phyloP scores from a whole-genome alignment of 345 rosid genomes.

The Euphorbia tirucalli region DNA sequence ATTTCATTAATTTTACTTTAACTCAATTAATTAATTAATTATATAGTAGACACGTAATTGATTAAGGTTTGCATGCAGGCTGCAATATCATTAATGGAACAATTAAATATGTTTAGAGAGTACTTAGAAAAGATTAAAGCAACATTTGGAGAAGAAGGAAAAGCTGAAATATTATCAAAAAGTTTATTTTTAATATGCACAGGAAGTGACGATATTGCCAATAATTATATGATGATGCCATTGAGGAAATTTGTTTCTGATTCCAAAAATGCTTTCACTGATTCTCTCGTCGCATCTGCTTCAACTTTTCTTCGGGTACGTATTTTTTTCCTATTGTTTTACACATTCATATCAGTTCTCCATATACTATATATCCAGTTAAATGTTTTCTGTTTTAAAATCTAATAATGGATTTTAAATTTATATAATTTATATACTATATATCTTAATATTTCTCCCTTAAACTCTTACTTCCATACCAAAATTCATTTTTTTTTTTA shows the following conservation, averaged over 20 bases:
- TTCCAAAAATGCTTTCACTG: conserved; percentile 24
- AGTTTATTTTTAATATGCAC: conserved; percentile 14
- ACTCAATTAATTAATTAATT: neutral
- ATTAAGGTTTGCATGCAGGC: neutral
- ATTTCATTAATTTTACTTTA: neutral
- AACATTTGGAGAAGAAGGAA: conserved; percentile 21
- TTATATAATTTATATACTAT: too few relatives aligned
- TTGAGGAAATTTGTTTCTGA: conserved; percentile 3
- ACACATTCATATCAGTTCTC: too few relatives aligned
- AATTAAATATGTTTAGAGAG: conserved; percentile 16
- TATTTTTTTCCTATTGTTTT: too few relatives aligned
- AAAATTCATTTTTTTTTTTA: too few relatives aligned
- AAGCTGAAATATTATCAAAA: conserved; percentile 12
- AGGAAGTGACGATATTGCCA: conserved; percentile 29
- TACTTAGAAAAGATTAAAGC: conserved; percentile 19
- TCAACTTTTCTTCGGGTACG: conserved; percentile 24
- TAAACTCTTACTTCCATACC: too few relatives aligned
- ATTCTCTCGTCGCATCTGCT: conserved; percentile 24
- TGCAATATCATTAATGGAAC: conserved; percentile 5
- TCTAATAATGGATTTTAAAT: too few relatives aligned
- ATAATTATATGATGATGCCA: conserved; percentile 13
- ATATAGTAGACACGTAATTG: neutral
- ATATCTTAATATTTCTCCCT: too few relatives aligned
- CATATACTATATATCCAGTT: too few relatives aligned
- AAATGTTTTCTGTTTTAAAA: too few relatives aligned